Evolutionary conservation across 164 flowering plant species (phyloP).

Genomic region (Protea cynaroides): DNA sequence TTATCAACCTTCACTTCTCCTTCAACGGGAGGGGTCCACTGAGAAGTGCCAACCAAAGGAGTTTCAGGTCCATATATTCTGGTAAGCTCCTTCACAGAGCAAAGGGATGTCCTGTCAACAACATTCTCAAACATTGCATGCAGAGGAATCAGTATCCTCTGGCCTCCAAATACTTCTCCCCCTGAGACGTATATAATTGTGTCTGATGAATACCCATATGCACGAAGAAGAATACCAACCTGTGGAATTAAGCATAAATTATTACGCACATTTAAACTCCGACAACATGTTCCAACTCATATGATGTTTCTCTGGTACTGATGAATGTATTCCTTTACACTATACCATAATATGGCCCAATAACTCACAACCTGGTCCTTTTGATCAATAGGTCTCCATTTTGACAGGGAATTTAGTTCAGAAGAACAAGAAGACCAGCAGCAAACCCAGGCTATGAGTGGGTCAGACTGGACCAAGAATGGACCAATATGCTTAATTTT

Average conservation of each 20-base stretch:
- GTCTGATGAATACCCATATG: constrained; percentile 83
- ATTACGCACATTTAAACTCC: not conserved
- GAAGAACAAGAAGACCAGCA: not conserved
- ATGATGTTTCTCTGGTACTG: not conserved
- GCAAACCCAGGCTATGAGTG: too few relatives aligned
- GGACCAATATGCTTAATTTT: too few relatives aligned
- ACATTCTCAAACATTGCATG: constrained; percentile 95
- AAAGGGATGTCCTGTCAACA: constrained; percentile 81
- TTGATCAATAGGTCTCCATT: not conserved
- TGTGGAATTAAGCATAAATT: constrained; percentile 16
- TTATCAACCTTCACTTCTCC: constrained; percentile 38
- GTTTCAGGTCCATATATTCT: constrained; percentile 77
- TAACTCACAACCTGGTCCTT: not conserved
- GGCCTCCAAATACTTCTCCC: constrained; percentile 95
- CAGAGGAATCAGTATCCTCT: constrained; percentile 71
- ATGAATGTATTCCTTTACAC: not conserved
- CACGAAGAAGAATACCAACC: constrained; percentile 95
- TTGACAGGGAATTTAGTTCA: not conserved
- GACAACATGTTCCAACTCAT: too few relatives aligned
- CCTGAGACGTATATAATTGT: constrained; percentile 85
- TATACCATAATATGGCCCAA: not conserved
- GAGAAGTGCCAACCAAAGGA: constrained; percentile 26
- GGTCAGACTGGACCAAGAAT: too few relatives aligned
- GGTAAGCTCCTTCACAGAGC: constrained; percentile 55
- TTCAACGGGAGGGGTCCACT: constrained; percentile 35